A percentile compares a stretch with the other conserved stretches of the same genome.
Evolutionary conservation across 2,329 filamentous ascomycete species (phyloP).

Genomic region (Leptoxyphium fumago): DNA sequence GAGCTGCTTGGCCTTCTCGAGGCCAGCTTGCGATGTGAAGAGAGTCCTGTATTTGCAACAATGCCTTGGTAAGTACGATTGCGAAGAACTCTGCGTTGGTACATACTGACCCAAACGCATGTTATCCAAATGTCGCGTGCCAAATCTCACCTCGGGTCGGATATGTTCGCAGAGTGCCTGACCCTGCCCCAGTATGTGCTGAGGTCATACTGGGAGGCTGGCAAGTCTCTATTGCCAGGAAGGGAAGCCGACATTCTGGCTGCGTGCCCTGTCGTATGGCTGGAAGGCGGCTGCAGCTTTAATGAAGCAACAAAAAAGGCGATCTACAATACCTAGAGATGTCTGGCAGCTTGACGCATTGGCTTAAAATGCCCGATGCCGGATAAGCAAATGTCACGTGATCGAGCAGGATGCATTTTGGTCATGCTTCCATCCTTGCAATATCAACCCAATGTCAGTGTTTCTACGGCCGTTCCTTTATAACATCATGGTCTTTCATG

Average conservation of each 20-base stretch:
- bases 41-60: slow-evolving; percentile 55
- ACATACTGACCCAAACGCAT: slow-evolving; percentile 15
- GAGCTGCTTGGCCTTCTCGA: slow-evolving; percentile 74
- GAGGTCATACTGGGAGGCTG: slow-evolving; percentile 83
- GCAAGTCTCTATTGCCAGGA: slow-evolving; percentile 62
- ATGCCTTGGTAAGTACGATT: slow-evolving; percentile 1
- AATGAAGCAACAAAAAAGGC: too few relatives aligned
- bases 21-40: slow-evolving; percentile 59
- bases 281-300: too few relatives aligned
- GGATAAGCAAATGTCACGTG: too few relatives aligned
- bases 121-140: slow-evolving; percentile 3
- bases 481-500: too few relatives aligned
- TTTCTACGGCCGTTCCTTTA: too few relatives aligned
- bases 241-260: slow-evolving; percentile 44
- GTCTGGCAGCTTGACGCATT: too few relatives aligned
- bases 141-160: slow-evolving; percentile 76
- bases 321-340: too few relatives aligned
- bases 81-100: slow-evolving; percentile 1
- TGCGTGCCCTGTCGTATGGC: too few relatives aligned
- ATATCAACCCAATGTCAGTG: too few relatives aligned
- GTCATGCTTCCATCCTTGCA: too few relatives aligned
- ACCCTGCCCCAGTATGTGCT: slow-evolving; percentile 91
- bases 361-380: too few relatives aligned
- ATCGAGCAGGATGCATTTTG: too few relatives aligned
- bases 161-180: slow-evolving; percentile 72